Evolutionary conservation across 1,284 basidiomycete genomes (phyloP).

Genomic region (Leccinum pachyderme): DNA sequence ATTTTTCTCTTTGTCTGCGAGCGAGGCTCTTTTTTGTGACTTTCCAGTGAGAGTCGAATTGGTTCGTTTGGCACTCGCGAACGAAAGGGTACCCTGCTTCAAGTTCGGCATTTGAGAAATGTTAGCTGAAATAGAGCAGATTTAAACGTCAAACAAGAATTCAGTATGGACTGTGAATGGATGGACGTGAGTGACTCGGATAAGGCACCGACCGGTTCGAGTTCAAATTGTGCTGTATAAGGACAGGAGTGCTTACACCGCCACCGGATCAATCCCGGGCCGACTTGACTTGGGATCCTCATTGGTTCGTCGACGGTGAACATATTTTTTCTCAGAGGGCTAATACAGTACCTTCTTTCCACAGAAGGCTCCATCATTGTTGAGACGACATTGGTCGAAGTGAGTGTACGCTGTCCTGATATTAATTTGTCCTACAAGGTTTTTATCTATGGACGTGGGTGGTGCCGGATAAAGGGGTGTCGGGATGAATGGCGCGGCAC

Average conservation of each 20-base stretch:
- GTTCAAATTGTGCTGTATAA: slow-evolving; percentile 2
- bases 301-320: no score
- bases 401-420: slow-evolving; percentile 24
- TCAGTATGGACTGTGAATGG: background rate
- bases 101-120: slow-evolving; percentile 20
- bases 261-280: background rate
- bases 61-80: slow-evolving; percentile 50
- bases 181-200: background rate
- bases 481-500: no score
- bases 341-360: no score
- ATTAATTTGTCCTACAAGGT: slow-evolving; percentile 36
- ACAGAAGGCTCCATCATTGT: slow-evolving; percentile 43
- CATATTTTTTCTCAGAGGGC: no score
- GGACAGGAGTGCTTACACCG: slow-evolving; percentile 21
- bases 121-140: slow-evolving; percentile 7
- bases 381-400: slow-evolving; percentile 70
- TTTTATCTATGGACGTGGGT: slow-evolving; percentile 37
- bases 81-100: slow-evolving; percentile 50
- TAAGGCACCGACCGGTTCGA: background rate
- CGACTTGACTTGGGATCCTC: no score
- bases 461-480: slow-evolving; percentile 50
- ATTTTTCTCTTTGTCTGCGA: slow-evolving; percentile 13
- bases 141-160: background rate
- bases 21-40: slow-evolving; percentile 26
- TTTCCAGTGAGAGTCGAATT: slow-evolving; percentile 37